Conservation (phyloP, 345 rosid species). For the Leavenworthia alabamica region DNA sequence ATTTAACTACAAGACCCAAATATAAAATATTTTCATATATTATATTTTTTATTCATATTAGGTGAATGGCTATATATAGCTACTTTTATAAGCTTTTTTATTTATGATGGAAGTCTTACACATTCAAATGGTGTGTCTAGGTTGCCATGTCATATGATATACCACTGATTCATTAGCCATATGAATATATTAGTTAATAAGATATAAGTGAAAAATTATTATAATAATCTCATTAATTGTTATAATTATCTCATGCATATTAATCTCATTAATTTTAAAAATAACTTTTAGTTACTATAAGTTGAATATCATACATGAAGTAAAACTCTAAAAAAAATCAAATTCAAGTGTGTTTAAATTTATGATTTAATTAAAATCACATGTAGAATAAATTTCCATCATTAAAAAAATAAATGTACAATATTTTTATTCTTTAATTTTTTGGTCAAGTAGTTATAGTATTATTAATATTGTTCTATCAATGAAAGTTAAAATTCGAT, state of each 20-base stretch:
- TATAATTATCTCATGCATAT: no score
- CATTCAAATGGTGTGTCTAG: background rate
- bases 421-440: background rate
- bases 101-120: background rate
- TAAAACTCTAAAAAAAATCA: no score
- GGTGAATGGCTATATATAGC: background rate
- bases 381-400: background rate
- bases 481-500: background rate
- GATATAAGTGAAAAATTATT: background rate
- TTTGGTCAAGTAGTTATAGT: background rate
- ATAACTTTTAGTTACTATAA: no score
- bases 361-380: no score
- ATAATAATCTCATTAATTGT: background rate
- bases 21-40: background rate
- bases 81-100: background rate
- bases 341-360: no score
- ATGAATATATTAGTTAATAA: background rate
- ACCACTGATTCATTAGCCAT: background rate
- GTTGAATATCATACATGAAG: no score
- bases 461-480: background rate
- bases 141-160: background rate
- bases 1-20: background rate
- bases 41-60: background rate
- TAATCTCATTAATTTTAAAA: no score
- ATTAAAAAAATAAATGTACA: background rate